A percentile compares a stretch with the other conserved stretches of the same genome.
Evolutionary conservation across 805 yeast genomes (phyloP).

Genomic region (Lachancea kluyveri): DNA sequence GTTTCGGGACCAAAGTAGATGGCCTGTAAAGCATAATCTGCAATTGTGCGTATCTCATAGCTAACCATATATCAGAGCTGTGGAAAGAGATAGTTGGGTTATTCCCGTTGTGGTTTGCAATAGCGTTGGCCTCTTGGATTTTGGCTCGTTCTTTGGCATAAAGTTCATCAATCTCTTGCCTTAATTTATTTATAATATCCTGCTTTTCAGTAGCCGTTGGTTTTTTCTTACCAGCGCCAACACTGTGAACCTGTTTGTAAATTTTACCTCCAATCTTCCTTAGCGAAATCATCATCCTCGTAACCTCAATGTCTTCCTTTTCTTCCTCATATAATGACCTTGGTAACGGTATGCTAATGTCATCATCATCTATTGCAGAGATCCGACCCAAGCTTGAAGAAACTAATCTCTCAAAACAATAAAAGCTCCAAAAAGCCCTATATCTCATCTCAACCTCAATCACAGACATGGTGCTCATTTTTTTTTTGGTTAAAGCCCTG

Average conservation of each 20-base stretch:
- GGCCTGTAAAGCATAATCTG: slow-evolving; percentile 44
- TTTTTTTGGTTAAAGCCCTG: slow-evolving; percentile 29
- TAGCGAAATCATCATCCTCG: slow-evolving; percentile 37
- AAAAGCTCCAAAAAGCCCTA: slow-evolving; percentile 45
- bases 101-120: slow-evolving; percentile 7
- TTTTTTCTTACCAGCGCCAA: slow-evolving; percentile 32
- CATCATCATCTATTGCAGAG: slow-evolving; percentile 42
- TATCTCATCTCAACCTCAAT: slow-evolving; percentile 38
- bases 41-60: slow-evolving; percentile 40
- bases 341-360: slow-evolving; percentile 42
- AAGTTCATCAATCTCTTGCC: slow-evolving; percentile 30
- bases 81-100: slow-evolving; percentile 26
- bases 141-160: slow-evolving; percentile 22
- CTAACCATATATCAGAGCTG: slow-evolving; percentile 31
- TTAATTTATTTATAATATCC: slow-evolving; percentile 28
- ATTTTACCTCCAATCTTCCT: slow-evolving; percentile 44
- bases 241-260: slow-evolving; percentile 40
- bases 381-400: slow-evolving; percentile 46
- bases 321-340: slow-evolving; percentile 36
- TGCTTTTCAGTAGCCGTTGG: slow-evolving; percentile 29
- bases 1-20: slow-evolving; percentile 41
- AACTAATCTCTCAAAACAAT: slow-evolving; percentile 42
- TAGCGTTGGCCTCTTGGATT: slow-evolving; percentile 19
- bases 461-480: slow-evolving; percentile 25
- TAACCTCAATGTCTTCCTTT: slow-evolving; percentile 35